Evolutionary conservation across 352 stramenopile species (phyloP).

Genomic region (Phytophthora pluvialis): DNA sequence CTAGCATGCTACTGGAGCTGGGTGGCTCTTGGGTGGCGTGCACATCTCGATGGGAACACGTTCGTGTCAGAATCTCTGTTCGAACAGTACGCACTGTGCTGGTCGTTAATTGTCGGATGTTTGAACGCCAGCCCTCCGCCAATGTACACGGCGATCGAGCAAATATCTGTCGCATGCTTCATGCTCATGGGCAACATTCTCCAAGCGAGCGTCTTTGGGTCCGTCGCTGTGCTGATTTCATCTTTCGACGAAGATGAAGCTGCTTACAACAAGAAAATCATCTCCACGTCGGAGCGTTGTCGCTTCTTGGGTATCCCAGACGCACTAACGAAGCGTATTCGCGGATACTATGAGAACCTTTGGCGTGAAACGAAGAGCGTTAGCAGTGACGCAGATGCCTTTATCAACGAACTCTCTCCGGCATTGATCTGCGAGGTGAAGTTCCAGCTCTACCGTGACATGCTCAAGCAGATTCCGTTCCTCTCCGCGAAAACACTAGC

Average conservation of each 20-base stretch:
- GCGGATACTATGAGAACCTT: constrained; percentile 72
- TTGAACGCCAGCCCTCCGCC: constrained; percentile 65
- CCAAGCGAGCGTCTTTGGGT: constrained; percentile 75
- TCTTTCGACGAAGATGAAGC: constrained; percentile 75
- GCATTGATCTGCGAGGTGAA: constrained; percentile 80
- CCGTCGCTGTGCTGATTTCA: constrained; percentile 65
- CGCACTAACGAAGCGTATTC: constrained; percentile 55
- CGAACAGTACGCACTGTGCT: constrained; percentile 55
- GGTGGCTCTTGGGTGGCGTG: constrained; percentile 53
- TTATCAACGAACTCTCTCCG: constrained; percentile 78
- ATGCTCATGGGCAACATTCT: constrained; percentile 77
- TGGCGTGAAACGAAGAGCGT: constrained; percentile 74
- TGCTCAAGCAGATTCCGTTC: constrained; percentile 84
- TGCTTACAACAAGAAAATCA: constrained; percentile 76
- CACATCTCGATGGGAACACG: constrained; percentile 37
- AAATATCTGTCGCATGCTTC: constrained; percentile 69
- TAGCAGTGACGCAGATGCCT: constrained; percentile 67
- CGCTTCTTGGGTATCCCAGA: constrained; percentile 71
- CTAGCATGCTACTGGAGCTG: constrained; percentile 74
- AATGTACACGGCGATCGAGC: constrained; percentile 57
- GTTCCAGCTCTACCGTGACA: constrained; percentile 79
- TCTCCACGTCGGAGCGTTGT: constrained; percentile 67
- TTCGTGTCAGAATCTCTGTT: constrained; percentile 36
- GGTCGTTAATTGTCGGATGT: constrained; percentile 64
- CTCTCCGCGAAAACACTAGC: constrained; percentile 70